Base-by-base conservation (phyloP, 495 filamentous ascomycete species). In the Melanomma pulvis-pyrius region DNA sequence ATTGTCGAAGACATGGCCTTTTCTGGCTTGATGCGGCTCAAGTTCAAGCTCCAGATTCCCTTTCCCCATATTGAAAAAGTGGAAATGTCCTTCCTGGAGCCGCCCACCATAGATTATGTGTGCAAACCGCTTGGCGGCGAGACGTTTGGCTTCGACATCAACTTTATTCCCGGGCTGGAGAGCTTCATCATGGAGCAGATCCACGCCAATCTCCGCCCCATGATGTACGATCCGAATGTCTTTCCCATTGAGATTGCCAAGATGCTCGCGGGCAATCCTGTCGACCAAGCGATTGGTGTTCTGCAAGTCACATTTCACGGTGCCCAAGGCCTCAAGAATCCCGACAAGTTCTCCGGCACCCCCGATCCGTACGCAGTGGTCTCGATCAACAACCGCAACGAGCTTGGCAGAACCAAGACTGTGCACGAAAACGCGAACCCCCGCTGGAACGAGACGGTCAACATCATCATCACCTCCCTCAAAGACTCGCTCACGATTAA, bases 171-270 rank as follows among this genome's bases (percentile, higher is more conserved):
- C 26, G 93, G 93, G 56, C 81, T 99, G 24, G 91, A 96, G 76
- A 83, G 73, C 64, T 98, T 98, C 78, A 98, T 99, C 72, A 88
- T 90, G 78, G 96, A 98, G 59, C 91, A 94, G 77, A 93, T 99
- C 61, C 96, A 99, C 77, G 86, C 84, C 67, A 97, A 92, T 69
- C 80, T 98, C 36, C 86, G 86, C 1, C 94, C 94, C 12, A 98
- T 99, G 88, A 93, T 98, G 89, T 98, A 98, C 71, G 88, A 86
- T 51, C 94, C 94, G 8, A 96, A 98, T 71, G 92, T 96, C 30
- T 99, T 98, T 83, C 96, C 94, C 21, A 91, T 99, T 68, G 96
- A 99, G 73, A 90, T 99, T 59, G 94, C 94, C 58, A 98, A 99
- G 82, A 92, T 99, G 91, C 84, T 99, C 58, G 90, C 93, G n/a